Conservation (phyloP, 306 rosid species). For the Ormosia semicastrata region DNA sequence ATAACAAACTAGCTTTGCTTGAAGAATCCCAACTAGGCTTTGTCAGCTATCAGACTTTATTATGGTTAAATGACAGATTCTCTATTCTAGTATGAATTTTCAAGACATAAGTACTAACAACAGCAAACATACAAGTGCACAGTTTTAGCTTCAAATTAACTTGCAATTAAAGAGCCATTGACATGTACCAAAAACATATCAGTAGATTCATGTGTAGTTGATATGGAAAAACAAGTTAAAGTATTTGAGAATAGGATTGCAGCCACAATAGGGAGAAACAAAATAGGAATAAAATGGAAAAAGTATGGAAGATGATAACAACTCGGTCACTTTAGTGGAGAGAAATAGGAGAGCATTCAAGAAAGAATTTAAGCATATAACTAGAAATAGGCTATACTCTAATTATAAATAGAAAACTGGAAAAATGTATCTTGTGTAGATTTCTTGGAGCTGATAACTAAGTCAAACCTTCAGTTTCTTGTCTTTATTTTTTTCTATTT, state of each 20-base stretch:
- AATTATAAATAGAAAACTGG: too few relatives aligned
- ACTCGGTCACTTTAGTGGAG: neutral
- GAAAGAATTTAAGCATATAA: too few relatives aligned
- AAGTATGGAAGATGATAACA: neutral
- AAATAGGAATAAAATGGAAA: neutral
- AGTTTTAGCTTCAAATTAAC: neutral
- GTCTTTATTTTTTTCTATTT: too few relatives aligned
- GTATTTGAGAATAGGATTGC: neutral
- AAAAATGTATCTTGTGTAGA: too few relatives aligned
- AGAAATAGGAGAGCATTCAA: too few relatives aligned
- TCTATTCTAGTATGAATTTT: neutral
- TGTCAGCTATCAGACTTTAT: neutral
- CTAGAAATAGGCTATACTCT: too few relatives aligned
- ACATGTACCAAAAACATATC: neutral
- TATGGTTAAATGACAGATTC: neutral
- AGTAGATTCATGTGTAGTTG: neutral
- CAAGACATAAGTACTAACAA: neutral
- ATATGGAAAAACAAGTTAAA: neutral
- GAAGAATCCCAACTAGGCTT: neutral
- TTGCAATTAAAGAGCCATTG: neutral
- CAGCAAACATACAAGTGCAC: neutral
- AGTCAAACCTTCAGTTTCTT: too few relatives aligned
- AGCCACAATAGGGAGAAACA: neutral
- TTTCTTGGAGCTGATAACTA: too few relatives aligned
- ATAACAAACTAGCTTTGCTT: neutral